Conservation (phyloP, 768 basidiomycete species). For the Crucibulum laeve region DNA sequence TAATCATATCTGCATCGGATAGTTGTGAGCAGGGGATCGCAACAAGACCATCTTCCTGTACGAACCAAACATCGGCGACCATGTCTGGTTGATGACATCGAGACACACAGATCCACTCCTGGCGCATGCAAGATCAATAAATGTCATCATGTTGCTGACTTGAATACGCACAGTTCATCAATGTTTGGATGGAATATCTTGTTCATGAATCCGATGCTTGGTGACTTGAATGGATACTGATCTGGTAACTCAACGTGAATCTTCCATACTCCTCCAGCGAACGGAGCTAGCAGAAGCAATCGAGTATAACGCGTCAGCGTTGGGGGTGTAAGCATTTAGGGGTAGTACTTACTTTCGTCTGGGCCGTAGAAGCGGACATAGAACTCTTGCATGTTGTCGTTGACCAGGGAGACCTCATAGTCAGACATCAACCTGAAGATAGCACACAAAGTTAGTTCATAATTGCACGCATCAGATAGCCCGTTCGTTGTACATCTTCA, state of each 20-base stretch:
- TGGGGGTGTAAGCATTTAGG: background rate
- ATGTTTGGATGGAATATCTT: slow-evolving; percentile 99
- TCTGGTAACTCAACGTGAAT: slow-evolving; percentile 98
- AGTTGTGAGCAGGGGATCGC: background rate
- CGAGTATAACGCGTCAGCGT: slow-evolving; percentile 1
- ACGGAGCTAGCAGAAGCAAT: slow-evolving; percentile 63
- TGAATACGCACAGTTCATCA: slow-evolving; percentile 83
- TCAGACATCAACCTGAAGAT: slow-evolving; percentile 88
- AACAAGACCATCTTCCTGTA: slow-evolving; percentile 8
- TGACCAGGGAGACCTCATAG: slow-evolving; percentile 95
- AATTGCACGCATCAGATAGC: background rate
- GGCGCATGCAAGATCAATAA: slow-evolving; percentile 10
- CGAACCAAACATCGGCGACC: slow-evolving; percentile 99
- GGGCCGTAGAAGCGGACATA: slow-evolving; percentile 95
- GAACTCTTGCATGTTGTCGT: slow-evolving; percentile 99
- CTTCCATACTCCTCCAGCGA: slow-evolving; percentile 98
- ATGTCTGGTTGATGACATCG: slow-evolving; percentile 98
- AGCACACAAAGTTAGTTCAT: slow-evolving; percentile 6
- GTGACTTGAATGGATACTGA: slow-evolving; percentile 98
- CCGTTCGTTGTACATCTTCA: slow-evolving; percentile 78
- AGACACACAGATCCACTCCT: slow-evolving; percentile 98
- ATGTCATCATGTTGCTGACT: slow-evolving; percentile 1
- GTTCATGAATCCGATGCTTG: slow-evolving; percentile 99
- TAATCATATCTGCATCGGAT: slow-evolving; percentile 84
- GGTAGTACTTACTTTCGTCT: slow-evolving; percentile 70